Evolutionary conservation across 306 rosid genomes (phyloP), one percentile per base, ranked within the genome.

Genomic region (Quillaja saponaria): DNA sequence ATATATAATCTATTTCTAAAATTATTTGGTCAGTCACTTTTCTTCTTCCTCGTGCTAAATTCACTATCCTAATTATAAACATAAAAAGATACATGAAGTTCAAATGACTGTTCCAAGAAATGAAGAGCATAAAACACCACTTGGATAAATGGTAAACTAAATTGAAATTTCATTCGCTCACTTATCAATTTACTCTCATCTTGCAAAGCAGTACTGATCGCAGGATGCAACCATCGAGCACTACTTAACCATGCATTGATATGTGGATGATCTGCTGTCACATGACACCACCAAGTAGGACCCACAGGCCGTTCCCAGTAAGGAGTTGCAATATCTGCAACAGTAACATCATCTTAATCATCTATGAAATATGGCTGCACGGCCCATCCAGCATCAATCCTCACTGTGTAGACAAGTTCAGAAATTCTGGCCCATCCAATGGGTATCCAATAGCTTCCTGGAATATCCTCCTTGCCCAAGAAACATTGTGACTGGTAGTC

Each of bases 261-360:
- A 11, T 37, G 6, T 2, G 90, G 96, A 61, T 89, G 87, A 61
- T 76, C 76, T 46, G 96, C 95, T 71, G 84, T 71, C 65, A 94
- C 80, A 80, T 94, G 88, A 74, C 99, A 85, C 99, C 99, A 94
- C 99, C 96, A 94, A 64, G 46, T 62, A 13, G 99, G 97, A 47
- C 99, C 99, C 16, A 83, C 85, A 2, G 97, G 95, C 34, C 76
- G 87, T 81, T 89, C 94, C 99, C 99, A 86, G 49, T 85, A 89
- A 2, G 97, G 97, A 52, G 95, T 84, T 13, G 87, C 97, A 51
- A 89, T 49, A 71, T 89, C 99, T 40, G 97, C 97, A 74, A 81
- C 99, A 15, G 99, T 80, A 34, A 82, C 42, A 67, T 83, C 91
- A 71, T 76, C 91, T 71, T 87, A 90, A 50, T 78, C 77, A 55